Conservation (phyloP, 2,329 filamentous ascomycete species). For the Phyllosticta citriasiana region DNA sequence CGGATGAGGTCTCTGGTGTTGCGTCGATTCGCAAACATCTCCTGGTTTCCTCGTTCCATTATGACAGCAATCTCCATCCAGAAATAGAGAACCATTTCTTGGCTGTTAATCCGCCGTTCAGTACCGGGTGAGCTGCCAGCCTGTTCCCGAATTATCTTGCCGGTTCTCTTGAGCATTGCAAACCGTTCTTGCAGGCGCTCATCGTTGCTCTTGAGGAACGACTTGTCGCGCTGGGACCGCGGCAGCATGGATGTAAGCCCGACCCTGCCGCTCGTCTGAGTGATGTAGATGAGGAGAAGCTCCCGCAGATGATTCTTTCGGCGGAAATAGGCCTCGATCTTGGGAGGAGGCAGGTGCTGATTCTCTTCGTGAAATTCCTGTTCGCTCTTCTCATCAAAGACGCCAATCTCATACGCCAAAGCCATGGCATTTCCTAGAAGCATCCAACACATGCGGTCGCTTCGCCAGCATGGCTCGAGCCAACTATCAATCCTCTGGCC, state of each 20-base stretch:
- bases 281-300: slow-evolving; percentile 80
- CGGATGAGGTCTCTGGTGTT: slow-evolving; percentile 84
- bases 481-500: slow-evolving; percentile 86
- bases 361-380: slow-evolving; percentile 40
- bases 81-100: slow-evolving; percentile 61
- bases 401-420: slow-evolving; percentile 83
- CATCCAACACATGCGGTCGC: slow-evolving; percentile 96
- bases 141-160: slow-evolving; percentile 5
- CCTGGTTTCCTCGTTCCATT: slow-evolving; percentile 84
- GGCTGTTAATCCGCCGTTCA: slow-evolving; percentile 15
- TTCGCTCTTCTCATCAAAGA: slow-evolving; percentile 85
- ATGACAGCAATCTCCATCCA: slow-evolving; percentile 91
- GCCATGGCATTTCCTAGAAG: slow-evolving; percentile 83
- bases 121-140: slow-evolving; percentile 4
- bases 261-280: slow-evolving; percentile 84
- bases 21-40: slow-evolving; percentile 76
- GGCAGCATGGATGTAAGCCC: slow-evolving; percentile 93
- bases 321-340: slow-evolving; percentile 67
- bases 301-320: slow-evolving; percentile 75
- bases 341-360: slow-evolving; percentile 30
- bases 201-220: slow-evolving; percentile 20
- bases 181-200: slow-evolving; percentile 28
- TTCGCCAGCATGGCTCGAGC: slow-evolving; percentile 89
- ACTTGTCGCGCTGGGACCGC: slow-evolving; percentile 21
- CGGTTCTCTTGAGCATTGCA: slow-evolving; percentile 10